A percentile compares a stretch with the other conserved stretches of the same genome.
Evolutionary conservation across 306 rosid species (phyloP).

Genomic region (Notholithocarpus densiflorus): DNA sequence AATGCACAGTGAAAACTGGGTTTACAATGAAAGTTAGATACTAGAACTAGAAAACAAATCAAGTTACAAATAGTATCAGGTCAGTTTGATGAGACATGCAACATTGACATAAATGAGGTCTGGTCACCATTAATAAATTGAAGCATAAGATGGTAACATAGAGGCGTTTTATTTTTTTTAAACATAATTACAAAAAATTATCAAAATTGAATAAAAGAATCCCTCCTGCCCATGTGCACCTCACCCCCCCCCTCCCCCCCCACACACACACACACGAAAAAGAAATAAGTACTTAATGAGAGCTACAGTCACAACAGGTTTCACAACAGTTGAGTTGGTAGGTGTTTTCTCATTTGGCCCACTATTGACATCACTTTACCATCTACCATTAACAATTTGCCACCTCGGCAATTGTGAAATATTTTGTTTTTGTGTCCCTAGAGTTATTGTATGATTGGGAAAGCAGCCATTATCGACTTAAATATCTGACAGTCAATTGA

Average conservation of each 20-base stretch:
- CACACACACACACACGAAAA: neutral
- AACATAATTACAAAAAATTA: neutral
- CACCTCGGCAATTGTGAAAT: no score
- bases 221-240: neutral
- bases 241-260: no score
- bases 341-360: no score
- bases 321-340: no score
- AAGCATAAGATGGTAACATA: neutral
- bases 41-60: constrained; percentile 11
- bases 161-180: neutral
- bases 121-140: neutral
- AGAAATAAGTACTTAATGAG: constrained; percentile 5
- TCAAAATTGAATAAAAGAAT: neutral
- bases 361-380: no score
- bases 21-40: constrained; percentile 28
- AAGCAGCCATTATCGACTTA: constrained; percentile 10
- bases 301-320: no score
- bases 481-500: constrained; percentile 4
- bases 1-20: constrained; percentile 89
- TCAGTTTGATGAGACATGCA: constrained; percentile 4
- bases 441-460: neutral
- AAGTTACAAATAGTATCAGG: constrained; percentile 3
- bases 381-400: no score
- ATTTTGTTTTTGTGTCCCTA: no score
- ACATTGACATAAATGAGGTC: neutral